Evolutionary conservation across 371 early-diverging fungal species (phyloP), one percentile per base, ranked within the genome.

Genomic region (Batkoa obscura): DNA sequence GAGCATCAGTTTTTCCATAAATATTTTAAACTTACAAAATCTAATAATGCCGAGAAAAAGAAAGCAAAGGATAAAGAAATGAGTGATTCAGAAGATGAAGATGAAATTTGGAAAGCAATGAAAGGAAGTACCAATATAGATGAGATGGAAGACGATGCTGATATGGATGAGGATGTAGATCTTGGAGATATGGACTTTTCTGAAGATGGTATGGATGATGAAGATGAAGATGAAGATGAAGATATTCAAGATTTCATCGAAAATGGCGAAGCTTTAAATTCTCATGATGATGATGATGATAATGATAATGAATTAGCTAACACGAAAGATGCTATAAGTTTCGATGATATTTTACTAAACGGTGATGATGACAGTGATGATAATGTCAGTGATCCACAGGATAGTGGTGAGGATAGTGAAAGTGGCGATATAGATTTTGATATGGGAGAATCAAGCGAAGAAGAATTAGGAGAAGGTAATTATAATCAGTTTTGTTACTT

Each of bases 1-100:
- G 81, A 83, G 54, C 79, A 83, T 63, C 56, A 72, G 56, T 91
- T 92, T 68, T 94, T 88, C 76, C 81, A 85, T 66, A 81, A 78
- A 56, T 88, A 79, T 87, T 88, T 64, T 23, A 23, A 23, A 23
- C 23, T 23, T 23, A 23, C 23, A 23, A 23, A 23, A 23, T 23
- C 23, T 62, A n/a, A 66, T 64, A 64, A 32, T 58, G 50, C 64
- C 64, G 55, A 72, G 71, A 59, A 72, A 70, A 43, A 61, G 61
- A 46, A 67, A 66, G 54, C 62, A 53, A 49, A 67, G 72, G 60
- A 64, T 34, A 55, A 51, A 6, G 74, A 67, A 0, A 65, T 51
- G 37, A 67, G 56, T 17, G 72, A 67, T 3, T 65, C 68, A 30
- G 61, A 62, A 3, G 56, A 31, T 35, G 59, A 70, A 42, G 76